Evolutionary conservation across 306 rosid species (phyloP).

Genomic region (Styphnolobium japonicum): DNA sequence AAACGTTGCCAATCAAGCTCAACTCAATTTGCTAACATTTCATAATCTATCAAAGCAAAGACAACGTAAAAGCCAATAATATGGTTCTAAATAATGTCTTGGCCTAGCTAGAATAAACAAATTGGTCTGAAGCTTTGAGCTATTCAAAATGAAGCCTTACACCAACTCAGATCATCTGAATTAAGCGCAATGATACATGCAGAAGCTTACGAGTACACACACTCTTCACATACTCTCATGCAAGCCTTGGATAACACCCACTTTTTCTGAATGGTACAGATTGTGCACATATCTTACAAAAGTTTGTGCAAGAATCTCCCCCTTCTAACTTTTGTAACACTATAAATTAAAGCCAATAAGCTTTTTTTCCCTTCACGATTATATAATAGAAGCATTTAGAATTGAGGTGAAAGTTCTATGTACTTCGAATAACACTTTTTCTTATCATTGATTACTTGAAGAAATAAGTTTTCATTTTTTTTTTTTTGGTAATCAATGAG

Average conservation of each 20-base stretch:
- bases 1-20: neutral
- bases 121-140: neutral
- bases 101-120: neutral
- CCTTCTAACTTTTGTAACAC: neutral
- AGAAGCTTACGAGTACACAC: no score
- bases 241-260: no score
- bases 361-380: neutral
- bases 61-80: neutral
- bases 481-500: neutral
- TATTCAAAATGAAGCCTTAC: neutral
- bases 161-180: neutral
- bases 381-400: neutral
- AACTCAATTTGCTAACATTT: neutral
- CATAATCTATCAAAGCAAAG: neutral
- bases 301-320: no score
- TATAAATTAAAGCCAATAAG: neutral
- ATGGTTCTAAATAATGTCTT: neutral
- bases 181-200: no score
- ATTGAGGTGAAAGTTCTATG: neutral
- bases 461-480: neutral
- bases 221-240: no score
- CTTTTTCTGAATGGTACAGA: no score
- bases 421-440: neutral
- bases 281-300: no score
- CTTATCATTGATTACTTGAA: neutral